These are phyloP conservation scores for Cynanchum wilfordii DNA, from an alignment of 257 asterid species.

Conservation along the genomic window DNA sequence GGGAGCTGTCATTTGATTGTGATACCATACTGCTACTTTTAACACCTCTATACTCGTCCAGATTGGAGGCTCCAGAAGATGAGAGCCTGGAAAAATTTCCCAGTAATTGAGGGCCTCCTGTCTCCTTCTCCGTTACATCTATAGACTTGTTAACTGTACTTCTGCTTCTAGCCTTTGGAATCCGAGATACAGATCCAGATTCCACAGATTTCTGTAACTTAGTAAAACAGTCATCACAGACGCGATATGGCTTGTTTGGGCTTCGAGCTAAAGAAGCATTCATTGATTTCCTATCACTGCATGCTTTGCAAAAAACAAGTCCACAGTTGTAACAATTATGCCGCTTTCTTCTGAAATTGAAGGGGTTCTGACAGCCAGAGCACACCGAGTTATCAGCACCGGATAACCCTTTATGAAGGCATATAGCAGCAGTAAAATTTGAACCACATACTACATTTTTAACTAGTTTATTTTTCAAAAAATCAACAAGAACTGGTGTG, in stretches of 20 bases:
- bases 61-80: constrained; percentile 54
- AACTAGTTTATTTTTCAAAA: constrained; percentile 69
- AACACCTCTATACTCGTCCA: constrained; percentile 35
- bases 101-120: constrained; percentile 26
- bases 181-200: constrained; percentile 27
- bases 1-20: constrained; percentile 32
- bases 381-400: constrained; percentile 64
- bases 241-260: constrained; percentile 72
- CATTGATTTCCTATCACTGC: constrained; percentile 60
- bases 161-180: constrained; percentile 38
- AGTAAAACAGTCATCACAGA: constrained; percentile 79
- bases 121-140: constrained; percentile 41
- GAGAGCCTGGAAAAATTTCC: constrained; percentile 49
- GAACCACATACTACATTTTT: constrained; percentile 73
- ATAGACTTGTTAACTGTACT: constrained; percentile 27
- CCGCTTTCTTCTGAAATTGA: constrained; percentile 72
- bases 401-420: constrained; percentile 70
- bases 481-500: constrained; percentile 52
- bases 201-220: constrained; percentile 54
- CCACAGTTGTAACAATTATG: constrained; percentile 98
- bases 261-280: constrained; percentile 83
- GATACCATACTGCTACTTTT: constrained; percentile 21
- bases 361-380: constrained; percentile 63
- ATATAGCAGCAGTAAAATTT: constrained; percentile 65
- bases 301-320: constrained; percentile 69